Base-by-base conservation (phyloP, 352 stramenopile genomes). In the Globisporangium iwayamae region DNA sequence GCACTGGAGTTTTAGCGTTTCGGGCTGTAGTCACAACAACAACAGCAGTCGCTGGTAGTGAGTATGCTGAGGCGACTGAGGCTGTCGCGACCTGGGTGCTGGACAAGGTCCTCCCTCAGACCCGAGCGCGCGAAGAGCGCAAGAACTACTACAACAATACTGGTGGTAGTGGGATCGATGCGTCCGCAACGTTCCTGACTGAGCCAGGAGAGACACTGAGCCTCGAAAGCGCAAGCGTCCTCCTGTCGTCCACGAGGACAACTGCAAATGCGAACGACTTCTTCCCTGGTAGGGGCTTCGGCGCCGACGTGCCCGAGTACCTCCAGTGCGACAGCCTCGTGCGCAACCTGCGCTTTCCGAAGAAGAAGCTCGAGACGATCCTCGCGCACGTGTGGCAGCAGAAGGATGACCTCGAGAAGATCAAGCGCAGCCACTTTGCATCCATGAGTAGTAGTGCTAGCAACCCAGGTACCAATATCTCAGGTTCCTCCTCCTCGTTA, bases 261-360 rank as follows among this genome's bases (percentile, higher is more conserved):
- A 28, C 48, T 14, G 7, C 36, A 13, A 67, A 53, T 14, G 8
- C 10, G 11, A 69, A 22, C 25, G 80, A 89, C 36, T 81, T 85
- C 41, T 63, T 91, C 11, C 14, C 60, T 9, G 69, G 78, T 2
- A 57, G 50, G 52, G 83, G 79, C 28, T 63, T 73, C 22, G 65
- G 67, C 30, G 13, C 34, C 0, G 61, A 79, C 32, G 69, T 89
- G 0, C 83, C 81, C 0, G 72, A 74, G 61, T 89, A 84, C 62
- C 72, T 93, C 20, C 81, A 79, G 30, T 74, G 77, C 39, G 76
- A 87, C 5, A 81, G 81, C 0, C 67, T 87, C n/a, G 73, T 93
- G 51, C 78, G 83, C 3, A 81, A 90, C 46, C 56, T 86, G 18
- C 79, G 73, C 46, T 84, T 78, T 25, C 67, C 80, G 8, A 75